Base-by-base conservation (phyloP, 345 rosid genomes). In the Hevea brasiliensis region DNA sequence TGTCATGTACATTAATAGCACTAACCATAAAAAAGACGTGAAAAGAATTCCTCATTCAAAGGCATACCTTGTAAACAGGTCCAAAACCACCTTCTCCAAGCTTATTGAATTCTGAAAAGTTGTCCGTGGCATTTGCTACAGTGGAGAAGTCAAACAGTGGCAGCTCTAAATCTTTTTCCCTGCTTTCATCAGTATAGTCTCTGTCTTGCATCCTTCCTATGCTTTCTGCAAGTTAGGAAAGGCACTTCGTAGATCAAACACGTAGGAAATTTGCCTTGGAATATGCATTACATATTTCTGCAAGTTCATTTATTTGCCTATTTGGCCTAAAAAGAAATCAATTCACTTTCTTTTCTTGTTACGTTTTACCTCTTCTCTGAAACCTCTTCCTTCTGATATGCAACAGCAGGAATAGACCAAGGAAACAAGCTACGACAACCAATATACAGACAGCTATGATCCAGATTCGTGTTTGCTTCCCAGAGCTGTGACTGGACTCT, bases 81-180 rank as follows among this genome's bases (percentile, higher is more conserved):
- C 82, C 77, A 50, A 65, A 72, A 1, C 80, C 80, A 24, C 81
- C 78, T 61, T 81, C 81, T 35, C 80, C 79, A 74, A 77, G 62
- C 74, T 65, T 65, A 58, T 70, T 77, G 44, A 10, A 41, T 3
- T 3, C 8, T 1, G 75, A 60, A 27, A 70, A 77, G 58, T 50
- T 47, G 23, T 55, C 27, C 0, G 79, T 65, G 40, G 81, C 74
- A 15, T 41, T 58, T 20, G 56, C 41, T 50, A 77, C 58, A 21
- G 80, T 72, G n/a, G 55, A 15, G 32, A 77, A 72, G 45, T 77
- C 80, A 54, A 77, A 77, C 20, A 71, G 12, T 20, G 80, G 80
- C 32, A 77, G 55, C 50, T 72, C 80, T 50, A 77, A 11, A 48
- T 77, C 76, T n/a, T 72, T 29, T 8, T 60, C 70, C 15, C 44